phyloP scores from a whole-genome alignment of 441 rosid species.

The Populus hybrid region DNA sequence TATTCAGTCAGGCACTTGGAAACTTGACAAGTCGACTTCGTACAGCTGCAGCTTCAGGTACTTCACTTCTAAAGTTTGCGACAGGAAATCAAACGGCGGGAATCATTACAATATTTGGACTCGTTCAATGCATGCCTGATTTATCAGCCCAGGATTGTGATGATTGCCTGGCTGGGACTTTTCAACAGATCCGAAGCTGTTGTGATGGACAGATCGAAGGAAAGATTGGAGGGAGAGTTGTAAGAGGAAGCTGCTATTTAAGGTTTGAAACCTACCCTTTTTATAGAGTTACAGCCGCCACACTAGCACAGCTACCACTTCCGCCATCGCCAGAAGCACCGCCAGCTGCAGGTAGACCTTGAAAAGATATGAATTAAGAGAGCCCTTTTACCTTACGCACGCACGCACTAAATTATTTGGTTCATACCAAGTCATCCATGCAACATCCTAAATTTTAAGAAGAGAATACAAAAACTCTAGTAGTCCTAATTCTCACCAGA shows the following conservation, averaged over 20 bases:
- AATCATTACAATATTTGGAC: slow-evolving; percentile 38
- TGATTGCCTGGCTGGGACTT: slow-evolving; percentile 34
- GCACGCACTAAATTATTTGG: too few species aligned
- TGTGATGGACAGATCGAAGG: slow-evolving; percentile 33
- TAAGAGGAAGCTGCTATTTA: slow-evolving; percentile 33
- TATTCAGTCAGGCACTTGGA: slow-evolving; percentile 33
- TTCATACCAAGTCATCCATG: too few species aligned
- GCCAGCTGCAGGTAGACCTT: background rate
- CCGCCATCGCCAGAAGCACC: background rate
- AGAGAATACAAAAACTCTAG: too few species aligned
- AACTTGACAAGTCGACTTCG: slow-evolving; percentile 28
- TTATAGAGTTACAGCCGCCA: background rate
- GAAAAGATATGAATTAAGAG: background rate
- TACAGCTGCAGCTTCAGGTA: slow-evolving; percentile 27
- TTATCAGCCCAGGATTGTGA: slow-evolving; percentile 35
- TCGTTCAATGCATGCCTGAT: slow-evolving; percentile 54
- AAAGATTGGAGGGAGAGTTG: slow-evolving; percentile 19
- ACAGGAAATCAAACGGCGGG: slow-evolving; percentile 21
- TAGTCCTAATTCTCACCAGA: too few species aligned
- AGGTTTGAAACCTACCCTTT: slow-evolving; percentile 34
- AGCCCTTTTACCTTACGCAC: too few species aligned
- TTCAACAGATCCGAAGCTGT: slow-evolving; percentile 27
- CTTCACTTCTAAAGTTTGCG: slow-evolving; percentile 40
- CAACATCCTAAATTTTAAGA: too few species aligned
- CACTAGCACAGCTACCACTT: background rate